Evolutionary conservation across 306 rosid genomes (phyloP).

Genomic region (Sesbania bispinosa): DNA sequence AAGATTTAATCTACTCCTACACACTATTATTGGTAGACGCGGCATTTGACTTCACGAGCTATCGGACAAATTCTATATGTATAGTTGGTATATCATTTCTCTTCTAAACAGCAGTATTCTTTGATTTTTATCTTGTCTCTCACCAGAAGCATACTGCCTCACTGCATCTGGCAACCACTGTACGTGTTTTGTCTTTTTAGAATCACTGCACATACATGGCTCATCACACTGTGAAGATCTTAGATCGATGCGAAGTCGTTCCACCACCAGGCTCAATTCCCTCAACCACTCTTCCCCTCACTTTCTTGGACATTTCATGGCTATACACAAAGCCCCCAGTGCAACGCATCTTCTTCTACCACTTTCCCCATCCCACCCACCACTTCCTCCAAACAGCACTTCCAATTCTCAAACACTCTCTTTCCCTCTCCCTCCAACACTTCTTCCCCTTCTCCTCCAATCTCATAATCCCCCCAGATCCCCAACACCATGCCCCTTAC

Average conservation of each 20-base stretch:
- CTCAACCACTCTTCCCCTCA: slow-evolving; percentile 19
- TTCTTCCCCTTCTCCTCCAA: background rate
- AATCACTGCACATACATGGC: background rate
- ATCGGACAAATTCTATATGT: too few relatives aligned
- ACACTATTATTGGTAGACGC: too few relatives aligned
- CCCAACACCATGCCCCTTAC: background rate
- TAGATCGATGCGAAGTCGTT: background rate
- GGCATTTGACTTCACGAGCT: too few relatives aligned
- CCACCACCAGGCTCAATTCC: slow-evolving; percentile 10
- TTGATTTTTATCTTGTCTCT: too few relatives aligned
- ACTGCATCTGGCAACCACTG: too few relatives aligned
- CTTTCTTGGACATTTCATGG: slow-evolving; percentile 28
- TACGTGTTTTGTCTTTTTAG: too few relatives aligned
- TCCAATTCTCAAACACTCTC: background rate
- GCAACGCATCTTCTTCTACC: background rate
- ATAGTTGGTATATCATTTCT: too few relatives aligned
- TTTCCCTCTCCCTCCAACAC: background rate
- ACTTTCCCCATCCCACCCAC: background rate
- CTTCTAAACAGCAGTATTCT: too few relatives aligned
- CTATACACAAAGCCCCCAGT: background rate
- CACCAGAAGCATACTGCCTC: too few relatives aligned
- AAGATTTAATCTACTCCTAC: too few relatives aligned
- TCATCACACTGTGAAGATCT: background rate
- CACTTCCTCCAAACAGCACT: background rate
- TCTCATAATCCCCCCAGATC: background rate